Evolutionary conservation across 257 asterid genomes (phyloP).

Genomic region (Gardenia jasminoides): DNA sequence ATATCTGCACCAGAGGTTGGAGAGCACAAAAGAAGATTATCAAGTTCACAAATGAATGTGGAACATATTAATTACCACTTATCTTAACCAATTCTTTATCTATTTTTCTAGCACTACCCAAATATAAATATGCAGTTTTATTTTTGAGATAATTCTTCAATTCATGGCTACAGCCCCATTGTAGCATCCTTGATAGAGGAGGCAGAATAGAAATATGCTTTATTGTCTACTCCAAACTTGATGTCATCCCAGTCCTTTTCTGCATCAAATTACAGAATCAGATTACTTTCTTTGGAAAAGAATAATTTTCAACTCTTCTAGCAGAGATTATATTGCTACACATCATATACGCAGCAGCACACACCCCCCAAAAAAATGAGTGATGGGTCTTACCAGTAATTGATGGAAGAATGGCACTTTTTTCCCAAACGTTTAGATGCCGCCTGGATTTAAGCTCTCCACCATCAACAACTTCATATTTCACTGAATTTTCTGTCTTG

Average conservation of each 20-base stretch:
- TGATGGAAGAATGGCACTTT: constrained; percentile 95
- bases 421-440: constrained; percentile 93
- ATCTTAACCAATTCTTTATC: too few species aligned
- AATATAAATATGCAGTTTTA: constrained; percentile 20
- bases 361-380: neutral
- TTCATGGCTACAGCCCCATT: constrained; percentile 91
- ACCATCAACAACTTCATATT: constrained; percentile 93
- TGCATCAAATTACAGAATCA: constrained; percentile 39
- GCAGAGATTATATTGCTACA: neutral
- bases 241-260: constrained; percentile 98
- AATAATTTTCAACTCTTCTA: constrained; percentile 6
- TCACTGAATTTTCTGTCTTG: constrained; percentile 75
- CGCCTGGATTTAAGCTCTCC: constrained; percentile 97
- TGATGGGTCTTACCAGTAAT: constrained; percentile 68
- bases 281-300: constrained; percentile 19
- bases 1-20: constrained; percentile 77
- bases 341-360: neutral
- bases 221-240: constrained; percentile 92
- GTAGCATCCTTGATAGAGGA: constrained; percentile 98
- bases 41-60: neutral
- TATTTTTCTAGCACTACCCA: neutral
- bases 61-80: neutral
- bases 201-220: constrained; percentile 92
- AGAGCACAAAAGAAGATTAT: constrained; percentile 14
- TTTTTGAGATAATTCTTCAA: constrained; percentile 88